Base-by-base conservation (phyloP, 768 basidiomycete species). In the Tulasnella sp. region DNA sequence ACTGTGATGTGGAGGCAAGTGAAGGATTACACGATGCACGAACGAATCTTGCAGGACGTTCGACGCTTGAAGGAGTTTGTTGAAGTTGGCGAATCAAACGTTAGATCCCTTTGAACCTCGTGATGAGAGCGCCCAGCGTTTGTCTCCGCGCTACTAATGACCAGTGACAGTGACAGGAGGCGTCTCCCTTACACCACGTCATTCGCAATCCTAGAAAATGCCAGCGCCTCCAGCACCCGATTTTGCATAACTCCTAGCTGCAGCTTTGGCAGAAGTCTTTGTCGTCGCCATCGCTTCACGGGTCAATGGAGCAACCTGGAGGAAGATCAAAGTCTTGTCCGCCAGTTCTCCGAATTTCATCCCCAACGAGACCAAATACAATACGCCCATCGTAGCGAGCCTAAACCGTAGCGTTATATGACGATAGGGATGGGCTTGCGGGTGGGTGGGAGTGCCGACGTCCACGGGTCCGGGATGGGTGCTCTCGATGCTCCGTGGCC, bases 321-420 rank as follows among this genome's bases (percentile, higher is more conserved):
- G 92, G 31, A 89, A 37, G 37, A 37, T 88, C 75, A 95, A 87
- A 3, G 93, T 92, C 86, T 90, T 93, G 78, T 93, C 93, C 20
- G 94, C 93, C 0, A 93, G 93, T 85, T 96, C 94, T 83, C 92
- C 94, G 72, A 96, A 87, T 84, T 93, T 94, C 79, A 94, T 87
- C 83, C 92, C 89, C 72, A 95, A 89, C 80, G 91, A 90, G 84
- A 94, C 92, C 77, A 95, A 88, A 86, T 94, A 95, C 18, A 93
- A 93, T 79, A 92, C 93, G 85, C 95, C 94, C 77, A n/a, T 54
- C 18, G 46, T 54, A 16, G 42, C 34, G 42, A 37, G 42, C n/a
- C n/a, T 34, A 28, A 31, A 3, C 31, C 1, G 31, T 54, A 3
- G n/a, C 84, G 22, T 86, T 2, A 37, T 37, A 82, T 6, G 86